Evolutionary conservation across 2,329 filamentous ascomycete species (phyloP).

Genomic region (Pestalotiopsis sp.): DNA sequence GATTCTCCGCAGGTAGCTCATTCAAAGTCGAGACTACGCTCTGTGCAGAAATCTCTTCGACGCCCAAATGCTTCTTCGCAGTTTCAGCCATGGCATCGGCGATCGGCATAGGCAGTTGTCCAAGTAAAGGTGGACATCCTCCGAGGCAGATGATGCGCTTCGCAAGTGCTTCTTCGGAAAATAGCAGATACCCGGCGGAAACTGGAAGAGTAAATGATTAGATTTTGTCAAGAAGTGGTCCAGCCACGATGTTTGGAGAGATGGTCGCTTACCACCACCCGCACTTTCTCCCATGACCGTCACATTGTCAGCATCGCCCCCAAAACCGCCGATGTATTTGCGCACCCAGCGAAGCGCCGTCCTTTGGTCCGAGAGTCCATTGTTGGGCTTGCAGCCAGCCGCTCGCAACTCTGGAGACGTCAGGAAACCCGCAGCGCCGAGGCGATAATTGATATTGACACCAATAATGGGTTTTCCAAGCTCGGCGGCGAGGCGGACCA

Average conservation of each 20-base stretch:
- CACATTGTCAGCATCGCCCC: not conserved
- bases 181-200: not conserved
- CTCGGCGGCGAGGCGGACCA: not conserved
- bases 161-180: not conserved
- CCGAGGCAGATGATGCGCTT: not conserved
- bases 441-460: not conserved
- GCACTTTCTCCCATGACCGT: slow-evolving; percentile 4
- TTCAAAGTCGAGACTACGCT: not conserved
- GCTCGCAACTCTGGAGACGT: not conserved
- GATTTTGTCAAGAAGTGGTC: too few species aligned
- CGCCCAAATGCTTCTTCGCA: not conserved
- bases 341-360: not conserved
- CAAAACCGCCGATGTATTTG: not conserved
- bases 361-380: not conserved
- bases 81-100: not conserved
- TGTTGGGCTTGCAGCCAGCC: not conserved
- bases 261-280: not conserved
- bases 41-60: not conserved
- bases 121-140: not conserved
- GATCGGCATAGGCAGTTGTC: not conserved
- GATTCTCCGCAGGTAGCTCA: not conserved
- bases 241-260: not conserved
- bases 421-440: not conserved
- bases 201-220: not conserved
- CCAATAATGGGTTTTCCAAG: not conserved